Base-by-base conservation (phyloP, 805 yeast species). In the Metschnikowia lunata region DNA sequence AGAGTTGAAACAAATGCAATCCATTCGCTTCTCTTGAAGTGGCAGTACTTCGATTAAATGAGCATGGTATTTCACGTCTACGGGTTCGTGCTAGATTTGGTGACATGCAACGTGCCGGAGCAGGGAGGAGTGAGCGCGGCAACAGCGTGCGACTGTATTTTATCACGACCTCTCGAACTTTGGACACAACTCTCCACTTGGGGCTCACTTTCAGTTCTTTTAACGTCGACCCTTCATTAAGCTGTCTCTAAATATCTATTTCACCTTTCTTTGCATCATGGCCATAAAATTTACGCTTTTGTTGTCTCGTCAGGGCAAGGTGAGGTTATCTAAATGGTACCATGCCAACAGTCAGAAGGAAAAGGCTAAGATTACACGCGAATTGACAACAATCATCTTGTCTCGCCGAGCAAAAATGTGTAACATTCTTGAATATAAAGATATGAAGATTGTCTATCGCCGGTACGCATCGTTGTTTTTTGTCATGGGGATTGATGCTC, bases 381-480 rank as follows among this genome's bases (percentile, higher is more conserved):
- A 93, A 56, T 75, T 93, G 45, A 83, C 96, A 8, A 88, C 97
- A 3, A 68, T 88, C 34, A 87, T 93, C 26, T 77, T 95, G 36
- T 75, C 88, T 10, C 76, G 99, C 50, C 78, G 95, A 48, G 85
- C 95, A 28, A 89, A 88, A 65, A 91, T 93, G 98, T 90, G 98
- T 67, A 91, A 89, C 63, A 89, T 90, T 43, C 69, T 90, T 37
- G 98, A 90, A 62, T 86, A 88, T 62, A 82, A 82, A 51, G 91
- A 83, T 59, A 75, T 82, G 45, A 93, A 91, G 63, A 80, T 95
- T 12, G 87, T 91, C 5, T 93, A 93, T 62, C 76, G 96, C 54
- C 76, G 98, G 51, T 93, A 93, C 60, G 99, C 99, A 1, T 87
- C 96, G 37, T 70, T 93, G 45, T 93, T 88, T 56, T 93, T 93